These are phyloP conservation scores for Myotisia sp. DNA, from an alignment of 2,329 filamentous ascomycete genomes.

Conservation along the genomic window DNA sequence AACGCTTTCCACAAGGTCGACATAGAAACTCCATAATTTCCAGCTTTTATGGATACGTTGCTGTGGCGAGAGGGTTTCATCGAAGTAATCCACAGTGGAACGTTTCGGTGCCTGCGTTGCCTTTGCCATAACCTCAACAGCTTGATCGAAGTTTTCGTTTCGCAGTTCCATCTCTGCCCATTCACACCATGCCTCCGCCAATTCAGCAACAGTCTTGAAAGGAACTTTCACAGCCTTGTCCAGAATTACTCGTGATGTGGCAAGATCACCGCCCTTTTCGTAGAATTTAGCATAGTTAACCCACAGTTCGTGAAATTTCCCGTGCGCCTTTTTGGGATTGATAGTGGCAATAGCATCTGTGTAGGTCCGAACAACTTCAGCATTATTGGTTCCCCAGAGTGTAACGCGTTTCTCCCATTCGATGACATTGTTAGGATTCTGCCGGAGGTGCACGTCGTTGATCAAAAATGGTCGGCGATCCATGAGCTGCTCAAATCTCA, in stretches of 20 bases:
- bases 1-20: constrained; percentile 92
- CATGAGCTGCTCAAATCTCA: constrained; percentile 97
- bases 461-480: constrained; percentile 88
- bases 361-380: constrained; percentile 85
- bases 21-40: constrained; percentile 99
- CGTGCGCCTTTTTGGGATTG: constrained; percentile 83
- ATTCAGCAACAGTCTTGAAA: constrained; percentile 91
- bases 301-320: constrained; percentile 90
- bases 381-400: constrained; percentile 85
- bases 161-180: constrained; percentile 98
- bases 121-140: constrained; percentile 91
- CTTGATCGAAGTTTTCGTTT: constrained; percentile 89
- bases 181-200: constrained; percentile 97
- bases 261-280: constrained; percentile 69
- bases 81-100: constrained; percentile 98
- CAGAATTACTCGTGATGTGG: constrained; percentile 80
- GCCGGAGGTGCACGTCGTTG: constrained; percentile 85
- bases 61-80: constrained; percentile 83
- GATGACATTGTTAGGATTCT: constrained; percentile 89
- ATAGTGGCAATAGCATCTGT: constrained; percentile 87
- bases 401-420: constrained; percentile 98
- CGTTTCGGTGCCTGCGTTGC: constrained; percentile 92
- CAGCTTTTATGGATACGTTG: constrained; percentile 97
- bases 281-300: constrained; percentile 95
- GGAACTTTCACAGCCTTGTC: constrained; percentile 97